Evolutionary conservation across 176 grass and related monocot genomes (phyloP), one percentile per base, ranked within the genome.

Genomic region (Tuctoria greenei): DNA sequence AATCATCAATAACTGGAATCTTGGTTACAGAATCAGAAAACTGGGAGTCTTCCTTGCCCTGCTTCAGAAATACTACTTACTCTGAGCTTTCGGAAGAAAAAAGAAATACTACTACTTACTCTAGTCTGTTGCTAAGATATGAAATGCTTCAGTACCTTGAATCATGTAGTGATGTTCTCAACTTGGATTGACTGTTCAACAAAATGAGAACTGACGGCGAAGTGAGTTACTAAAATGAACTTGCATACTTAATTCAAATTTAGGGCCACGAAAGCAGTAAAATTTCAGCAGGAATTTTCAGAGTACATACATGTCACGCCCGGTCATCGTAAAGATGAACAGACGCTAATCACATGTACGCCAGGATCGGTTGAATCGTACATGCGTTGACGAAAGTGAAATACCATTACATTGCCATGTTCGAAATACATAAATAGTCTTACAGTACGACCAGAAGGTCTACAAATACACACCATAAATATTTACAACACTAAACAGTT

Each of bases 1-100:
- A 88, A 55, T 74, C 74, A 64, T 45, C 75, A 83, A 62, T 51
- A 74, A 79, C 74, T 73, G 62, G 41, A 45, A 60, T 6, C 75
- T 62, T 64, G 75, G 67, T 57, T 69, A 69, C 36, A 68, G 55
- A 79, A 47, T 21, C 64, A 64, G 27, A 31, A 62, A 83, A 83
- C 43, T 74, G 34, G 69, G 69, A 43, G 79, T 43, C 42, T 72
- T 57, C 79, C 43, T 54, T 68, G 44, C 74, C n/a, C 61, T 68
- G 11, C 58, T 15, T 27, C 57, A 77, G 31, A 75, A 16, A 61
- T 73, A 17, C n/a, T n/a, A n/a, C n/a, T n/a, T n/a, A n/a, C n/a
- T n/a, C n/a, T n/a, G n/a, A n/a, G n/a, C n/a, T n/a, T n/a, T n/a
- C n/a, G n/a, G n/a, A n/a, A n/a, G n/a, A n/a, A n/a, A n/a, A n/a